Evolutionary conservation across 148 eudicot species (phyloP).

Genomic region (Beta vulgaris): DNA sequence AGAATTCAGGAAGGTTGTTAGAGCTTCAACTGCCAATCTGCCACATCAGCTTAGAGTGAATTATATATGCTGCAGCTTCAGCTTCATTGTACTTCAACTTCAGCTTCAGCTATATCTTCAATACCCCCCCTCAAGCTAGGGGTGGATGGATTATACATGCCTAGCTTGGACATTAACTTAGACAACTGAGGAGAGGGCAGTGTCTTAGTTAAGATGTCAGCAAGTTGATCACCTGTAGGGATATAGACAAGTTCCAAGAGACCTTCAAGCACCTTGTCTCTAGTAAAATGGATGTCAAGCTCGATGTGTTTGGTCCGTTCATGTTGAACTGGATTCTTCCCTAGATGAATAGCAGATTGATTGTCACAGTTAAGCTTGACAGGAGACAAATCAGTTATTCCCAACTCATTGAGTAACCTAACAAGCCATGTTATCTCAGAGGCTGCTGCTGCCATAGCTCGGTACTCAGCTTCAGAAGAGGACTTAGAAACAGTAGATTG

Average conservation of each 20-base stretch:
- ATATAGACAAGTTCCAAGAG: not conserved
- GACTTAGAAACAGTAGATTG: no score
- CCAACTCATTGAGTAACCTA: not conserved
- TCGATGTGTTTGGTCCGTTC: not conserved
- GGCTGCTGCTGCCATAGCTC: no score
- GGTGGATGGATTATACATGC: not conserved
- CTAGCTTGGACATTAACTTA: not conserved
- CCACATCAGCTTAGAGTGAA: no score
- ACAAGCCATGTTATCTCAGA: not conserved
- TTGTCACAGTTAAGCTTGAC: not conserved
- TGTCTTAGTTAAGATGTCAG: not conserved
- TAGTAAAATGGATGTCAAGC: not conserved
- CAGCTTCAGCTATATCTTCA: not conserved
- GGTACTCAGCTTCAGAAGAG: no score
- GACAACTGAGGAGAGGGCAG: not conserved
- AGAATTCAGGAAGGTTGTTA: no score
- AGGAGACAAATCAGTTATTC: not conserved
- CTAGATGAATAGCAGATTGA: no score
- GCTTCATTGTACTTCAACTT: no score
- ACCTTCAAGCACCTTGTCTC: not conserved
- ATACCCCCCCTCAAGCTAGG: not conserved
- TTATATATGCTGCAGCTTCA: no score
- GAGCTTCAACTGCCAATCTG: no score
- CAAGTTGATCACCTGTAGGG: not conserved
- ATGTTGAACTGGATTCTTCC: no score